Conservation (phyloP, 176 grass and related monocot genomes). For the Carex kokanica region DNA sequence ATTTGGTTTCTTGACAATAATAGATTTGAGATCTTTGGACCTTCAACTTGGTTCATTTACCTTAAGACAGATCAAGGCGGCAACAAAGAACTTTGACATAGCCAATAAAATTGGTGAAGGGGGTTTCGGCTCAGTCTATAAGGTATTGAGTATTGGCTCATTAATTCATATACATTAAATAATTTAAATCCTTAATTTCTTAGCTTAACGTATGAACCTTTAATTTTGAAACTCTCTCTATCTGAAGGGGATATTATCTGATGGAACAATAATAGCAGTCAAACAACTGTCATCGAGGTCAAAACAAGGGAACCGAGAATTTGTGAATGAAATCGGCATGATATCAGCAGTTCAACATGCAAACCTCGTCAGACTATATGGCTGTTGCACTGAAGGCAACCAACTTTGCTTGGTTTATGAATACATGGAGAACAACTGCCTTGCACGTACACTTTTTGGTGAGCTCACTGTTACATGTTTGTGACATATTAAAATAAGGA, state of each 20-base stretch:
- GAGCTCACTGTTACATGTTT: slow-evolving; percentile 25
- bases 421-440: slow-evolving; percentile 92
- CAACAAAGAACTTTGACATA: slow-evolving; percentile 69
- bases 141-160: slow-evolving; percentile 33
- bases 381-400: slow-evolving; percentile 76
- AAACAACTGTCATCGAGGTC: slow-evolving; percentile 81
- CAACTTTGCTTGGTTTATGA: slow-evolving; percentile 64
- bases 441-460: slow-evolving; percentile 69
- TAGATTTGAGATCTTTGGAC: slow-evolving; percentile 69
- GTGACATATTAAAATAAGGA: not conserved
- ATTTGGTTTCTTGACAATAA: slow-evolving; percentile 21
- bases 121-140: slow-evolving; percentile 93
- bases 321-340: slow-evolving; percentile 86
- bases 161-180: not conserved
- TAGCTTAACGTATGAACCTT: slow-evolving; percentile 12
- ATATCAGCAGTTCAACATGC: slow-evolving; percentile 70
- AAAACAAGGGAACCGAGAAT: slow-evolving; percentile 80
- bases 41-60: slow-evolving; percentile 82
- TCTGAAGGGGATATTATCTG: slow-evolving; percentile 56
- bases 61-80: slow-evolving; percentile 85
- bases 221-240: slow-evolving; percentile 9
- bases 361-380: slow-evolving; percentile 72
- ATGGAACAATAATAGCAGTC: slow-evolving; percentile 77
- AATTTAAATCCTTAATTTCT: not conserved
- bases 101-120: slow-evolving; percentile 92